Percentiles rank a stretch among this genome's conserved stretches.
Evolutionary conservation across 768 basidiomycete genomes (phyloP).

Genomic region (Pisolithus tinctorius): DNA sequence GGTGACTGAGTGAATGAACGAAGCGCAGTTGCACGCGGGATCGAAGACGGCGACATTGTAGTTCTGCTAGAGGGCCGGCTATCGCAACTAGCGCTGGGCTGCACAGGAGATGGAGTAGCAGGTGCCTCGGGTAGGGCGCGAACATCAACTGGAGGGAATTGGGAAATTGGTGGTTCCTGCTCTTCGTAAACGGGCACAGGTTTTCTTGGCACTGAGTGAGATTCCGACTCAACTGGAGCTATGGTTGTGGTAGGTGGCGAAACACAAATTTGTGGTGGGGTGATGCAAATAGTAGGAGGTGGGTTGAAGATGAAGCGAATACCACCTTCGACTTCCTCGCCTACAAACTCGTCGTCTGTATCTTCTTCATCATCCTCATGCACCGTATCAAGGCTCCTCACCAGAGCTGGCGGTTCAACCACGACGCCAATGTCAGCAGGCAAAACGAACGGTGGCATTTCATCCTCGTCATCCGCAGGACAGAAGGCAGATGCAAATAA

Average conservation of each 20-base stretch:
- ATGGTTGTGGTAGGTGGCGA: conserved; percentile 23
- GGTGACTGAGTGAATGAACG: conserved; percentile 26
- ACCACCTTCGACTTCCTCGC: conserved; percentile 54
- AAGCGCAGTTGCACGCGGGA: conserved; percentile 38
- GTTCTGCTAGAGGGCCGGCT: conserved; percentile 9
- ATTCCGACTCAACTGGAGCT: conserved; percentile 13
- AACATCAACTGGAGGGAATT: conserved; percentile 15
- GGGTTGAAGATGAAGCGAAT: conserved; percentile 71
- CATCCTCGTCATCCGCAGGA: conserved; percentile 42
- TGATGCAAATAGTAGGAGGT: conserved; percentile 32
- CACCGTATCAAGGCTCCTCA: conserved; percentile 31
- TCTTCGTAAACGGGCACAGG: conserved; percentile 10
- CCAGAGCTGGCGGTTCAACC: conserved; percentile 20
- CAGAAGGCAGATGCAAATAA: conserved; percentile 51
- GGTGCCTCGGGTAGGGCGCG: conserved; percentile 6
- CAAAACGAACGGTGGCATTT: conserved; percentile 42
- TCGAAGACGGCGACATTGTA: conserved; percentile 40
- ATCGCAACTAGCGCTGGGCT: conserved; percentile 1
- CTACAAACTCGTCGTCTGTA: conserved; percentile 44
- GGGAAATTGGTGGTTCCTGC: conserved; percentile 19
- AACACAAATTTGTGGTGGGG: conserved; percentile 17
- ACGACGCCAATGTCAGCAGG: conserved; percentile 41
- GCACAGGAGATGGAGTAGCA: conserved; percentile 7
- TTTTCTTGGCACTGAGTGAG: conserved; percentile 4
- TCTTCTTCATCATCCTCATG: conserved; percentile 35